Base-by-base conservation (phyloP, 1,139 yeast species). In the Wickerhamomyces sp. region DNA sequence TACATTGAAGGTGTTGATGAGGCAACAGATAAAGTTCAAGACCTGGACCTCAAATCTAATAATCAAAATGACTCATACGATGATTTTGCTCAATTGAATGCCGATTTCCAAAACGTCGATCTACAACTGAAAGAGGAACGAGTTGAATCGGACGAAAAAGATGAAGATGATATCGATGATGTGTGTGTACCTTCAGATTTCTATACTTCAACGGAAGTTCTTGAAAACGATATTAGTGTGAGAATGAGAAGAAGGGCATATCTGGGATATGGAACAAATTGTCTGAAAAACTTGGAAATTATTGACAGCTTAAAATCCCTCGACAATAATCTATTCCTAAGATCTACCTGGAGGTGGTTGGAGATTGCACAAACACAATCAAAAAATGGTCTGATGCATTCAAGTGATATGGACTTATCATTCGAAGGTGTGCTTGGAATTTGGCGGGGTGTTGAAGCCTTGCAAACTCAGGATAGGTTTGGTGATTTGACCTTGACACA, bases 261-360 rank as follows among this genome's bases (percentile, higher is more conserved):
- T 26, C 52, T 72, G 35, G 94, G 94, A 0, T 89, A 89, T 52
- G 85, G 87, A 0, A 64, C 78, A 16, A 85, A 84, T 48, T 77
- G 88, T 31, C 75, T 72, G 31, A 62, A 61, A 26, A 89, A 89
- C 42, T 72, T 81, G 25, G 66, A 68, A 16, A 66, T 86, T 13
- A 62, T 87, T 30, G 85, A 78, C 39, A 62, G 64, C 21, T 53
- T 68, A 33, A 71, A 71, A 23, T 47, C 71, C 6, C 62, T 77
- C 20, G 82, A 77, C 43, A 73, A 76, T 31, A 76, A 76, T 38
- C 55, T 72, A 23, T 76, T 78, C 45, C 63, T 87, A 24, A 66
- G 81, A 42, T 80, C 84, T 47, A 81, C 95, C 0, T 89, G 97
- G 97, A 76, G 81, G 50, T 89, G 96, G 96, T 60, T 89, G 19